Evolutionary conservation across 2,329 filamentous ascomycete species (phyloP).

Genomic region (Zymoseptoria pseudotritici): DNA sequence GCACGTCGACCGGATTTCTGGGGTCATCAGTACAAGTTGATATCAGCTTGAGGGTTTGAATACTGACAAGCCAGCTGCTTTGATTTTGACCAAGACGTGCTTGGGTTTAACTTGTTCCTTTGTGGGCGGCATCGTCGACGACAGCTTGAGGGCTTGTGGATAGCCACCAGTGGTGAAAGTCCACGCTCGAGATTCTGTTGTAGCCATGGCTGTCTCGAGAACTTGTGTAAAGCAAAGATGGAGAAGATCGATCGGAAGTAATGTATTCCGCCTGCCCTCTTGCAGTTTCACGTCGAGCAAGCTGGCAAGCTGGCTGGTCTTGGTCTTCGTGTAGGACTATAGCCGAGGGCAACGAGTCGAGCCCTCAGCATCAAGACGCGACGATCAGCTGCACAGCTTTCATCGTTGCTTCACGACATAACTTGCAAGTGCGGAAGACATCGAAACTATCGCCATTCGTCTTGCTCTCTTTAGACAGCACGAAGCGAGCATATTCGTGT

Average conservation of each 20-base stretch:
- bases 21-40: background rate
- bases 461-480: too few species aligned
- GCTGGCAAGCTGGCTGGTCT: background rate
- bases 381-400: background rate
- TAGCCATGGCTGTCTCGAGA: slow-evolving; percentile 13
- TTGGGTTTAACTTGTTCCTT: slow-evolving; percentile 13
- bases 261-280: background rate
- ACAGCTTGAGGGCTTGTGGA: slow-evolving; percentile 22
- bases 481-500: too few species aligned
- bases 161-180: slow-evolving; percentile 27
- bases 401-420: background rate
- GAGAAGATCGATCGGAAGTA: background rate
- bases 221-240: background rate
- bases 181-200: slow-evolving; percentile 24
- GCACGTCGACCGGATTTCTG: slow-evolving; percentile 30
- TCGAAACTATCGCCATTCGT: too few species aligned
- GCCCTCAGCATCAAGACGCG: background rate
- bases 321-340: background rate
- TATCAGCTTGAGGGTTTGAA: too few species aligned
- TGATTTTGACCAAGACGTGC: slow-evolving; percentile 27
- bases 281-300: background rate
- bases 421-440: background rate
- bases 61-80: slow-evolving; percentile 23
- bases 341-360: background rate
- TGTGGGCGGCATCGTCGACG: slow-evolving; percentile 16